phyloP scores from a whole-genome alignment of 768 basidiomycete genomes.

The Candolleomyces eurysporus region DNA sequence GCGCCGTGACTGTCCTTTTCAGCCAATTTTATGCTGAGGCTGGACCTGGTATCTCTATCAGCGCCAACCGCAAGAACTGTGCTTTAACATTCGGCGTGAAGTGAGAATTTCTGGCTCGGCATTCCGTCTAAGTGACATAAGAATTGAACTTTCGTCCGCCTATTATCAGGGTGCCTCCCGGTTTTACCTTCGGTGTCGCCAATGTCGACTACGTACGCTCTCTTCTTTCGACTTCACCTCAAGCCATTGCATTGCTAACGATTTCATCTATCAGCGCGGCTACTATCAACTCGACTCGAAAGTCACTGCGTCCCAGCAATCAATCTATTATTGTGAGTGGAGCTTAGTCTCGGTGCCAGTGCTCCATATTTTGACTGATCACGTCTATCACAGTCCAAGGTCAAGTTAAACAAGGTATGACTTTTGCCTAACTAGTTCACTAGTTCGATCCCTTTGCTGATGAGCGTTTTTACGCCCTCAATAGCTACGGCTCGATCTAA shows the following conservation, averaged over 20 bases:
- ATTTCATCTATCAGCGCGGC: slow-evolving; percentile 14
- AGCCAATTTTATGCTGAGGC: slow-evolving; percentile 11
- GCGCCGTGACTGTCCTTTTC: slow-evolving; percentile 8
- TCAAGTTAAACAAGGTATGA: slow-evolving; percentile 19
- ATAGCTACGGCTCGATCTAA: slow-evolving; percentile 21
- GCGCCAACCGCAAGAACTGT: slow-evolving; percentile 11
- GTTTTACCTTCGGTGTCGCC: neutral
- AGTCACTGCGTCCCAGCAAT: slow-evolving; percentile 21
- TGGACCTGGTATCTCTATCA: slow-evolving; percentile 9
- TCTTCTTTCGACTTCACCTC: too few relatives aligned
- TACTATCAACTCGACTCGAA: slow-evolving; percentile 24
- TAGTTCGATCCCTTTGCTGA: neutral
- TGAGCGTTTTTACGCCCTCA: neutral
- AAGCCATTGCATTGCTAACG: neutral
- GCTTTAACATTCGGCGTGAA: slow-evolving; percentile 10
- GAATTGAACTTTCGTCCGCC: neutral
- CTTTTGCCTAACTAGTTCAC: neutral
- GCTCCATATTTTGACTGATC: neutral
- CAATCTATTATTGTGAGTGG: slow-evolving; percentile 18
- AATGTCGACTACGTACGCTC: neutral
- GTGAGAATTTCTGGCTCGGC: slow-evolving; percentile 7
- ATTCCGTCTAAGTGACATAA: too few relatives aligned
- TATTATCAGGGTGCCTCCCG: neutral
- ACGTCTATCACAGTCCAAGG: slow-evolving; percentile 19
- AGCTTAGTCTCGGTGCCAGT: neutral